phyloP scores from a whole-genome alignment of 768 basidiomycete genomes.

The Gelatoporia subvermispora region DNA sequence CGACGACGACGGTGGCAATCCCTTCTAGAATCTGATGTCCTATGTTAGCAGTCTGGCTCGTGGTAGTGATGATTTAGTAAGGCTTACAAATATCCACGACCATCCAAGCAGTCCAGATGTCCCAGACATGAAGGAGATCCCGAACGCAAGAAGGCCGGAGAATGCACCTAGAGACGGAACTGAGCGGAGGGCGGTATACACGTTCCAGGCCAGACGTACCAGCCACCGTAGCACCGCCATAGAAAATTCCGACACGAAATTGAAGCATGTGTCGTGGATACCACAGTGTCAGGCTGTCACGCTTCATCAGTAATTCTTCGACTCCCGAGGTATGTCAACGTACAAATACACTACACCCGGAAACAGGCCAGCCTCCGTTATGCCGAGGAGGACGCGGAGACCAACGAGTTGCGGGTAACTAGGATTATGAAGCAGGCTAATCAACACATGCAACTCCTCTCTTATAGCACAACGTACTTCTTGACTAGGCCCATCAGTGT shows the following conservation, averaged over 20 bases:
- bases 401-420: constrained; percentile 63
- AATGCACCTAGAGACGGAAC: constrained; percentile 14
- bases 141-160: constrained; percentile 30
- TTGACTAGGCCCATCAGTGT: constrained; percentile 65
- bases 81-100: constrained; percentile 30
- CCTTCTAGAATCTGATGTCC: constrained; percentile 57
- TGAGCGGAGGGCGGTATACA: too few relatives aligned
- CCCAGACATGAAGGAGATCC: constrained; percentile 31
- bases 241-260: constrained; percentile 24
- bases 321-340: too few relatives aligned
- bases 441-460: not conserved
- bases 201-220: constrained; percentile 2
- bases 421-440: not conserved
- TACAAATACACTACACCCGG: constrained; percentile 75
- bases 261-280: constrained; percentile 26
- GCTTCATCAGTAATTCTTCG: not conserved
- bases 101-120: constrained; percentile 23
- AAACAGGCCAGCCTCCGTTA: constrained; percentile 67
- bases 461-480: constrained; percentile 32
- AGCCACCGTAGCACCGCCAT: constrained; percentile 22
- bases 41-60: not conserved
- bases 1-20: constrained; percentile 52
- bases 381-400: constrained; percentile 52
- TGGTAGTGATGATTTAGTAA: not conserved
- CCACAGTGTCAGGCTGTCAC: constrained; percentile 20